Base-by-base conservation (phyloP, 2,329 filamentous ascomycete genomes). In the Coniella lustricola region DNA sequence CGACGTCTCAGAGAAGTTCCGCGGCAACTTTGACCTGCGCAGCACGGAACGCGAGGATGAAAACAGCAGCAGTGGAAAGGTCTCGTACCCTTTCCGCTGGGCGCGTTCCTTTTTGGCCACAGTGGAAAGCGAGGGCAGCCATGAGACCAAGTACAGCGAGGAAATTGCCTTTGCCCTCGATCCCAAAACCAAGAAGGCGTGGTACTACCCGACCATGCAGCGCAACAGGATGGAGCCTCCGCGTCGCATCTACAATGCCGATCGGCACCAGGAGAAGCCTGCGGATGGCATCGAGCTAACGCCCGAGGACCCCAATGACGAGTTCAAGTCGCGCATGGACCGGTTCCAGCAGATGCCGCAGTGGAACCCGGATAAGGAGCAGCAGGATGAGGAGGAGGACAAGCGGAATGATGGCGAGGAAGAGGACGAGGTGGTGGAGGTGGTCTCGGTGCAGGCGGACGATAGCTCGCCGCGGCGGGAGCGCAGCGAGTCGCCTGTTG, bases 191-290 rank as follows among this genome's bases (percentile, higher is more conserved):
- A 79, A 77, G 61, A 81, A 74, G 7, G 77, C 75, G 12, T 84
- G 82, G 63, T 85, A 84, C 64, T 85, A 85, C 57, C 82, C 82
- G 3, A 73, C 85, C 54, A 77, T 85, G 66, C 80, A 84, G 63
- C 76, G 79, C 46, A 78, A 74, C 40, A 72, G 73, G 18, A 78
- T 85, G 57, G 72, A 79, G 38, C 79, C 79, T 25, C 80, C 82
- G 64, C 74, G 81, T 50, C 76, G 73, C 52, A 82, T 79, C 70
- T 81, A 83, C 55, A 73, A 77, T 39, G 74, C 76, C 40, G 57
- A 56, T 32, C 62, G 69, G 25, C 71, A 75, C 32, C 69, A 75
- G 46, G 70, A 75, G 49, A 68, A 74, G 57, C 69, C 72, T 34
- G 67, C 81, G 12, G 77, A 82, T 55, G 72, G 79, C 56, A 66